Evolutionary conservation across 2,329 filamentous ascomycete species (phyloP), one percentile per base, ranked within the genome.

Genomic region (Diaporthe helianthi): DNA sequence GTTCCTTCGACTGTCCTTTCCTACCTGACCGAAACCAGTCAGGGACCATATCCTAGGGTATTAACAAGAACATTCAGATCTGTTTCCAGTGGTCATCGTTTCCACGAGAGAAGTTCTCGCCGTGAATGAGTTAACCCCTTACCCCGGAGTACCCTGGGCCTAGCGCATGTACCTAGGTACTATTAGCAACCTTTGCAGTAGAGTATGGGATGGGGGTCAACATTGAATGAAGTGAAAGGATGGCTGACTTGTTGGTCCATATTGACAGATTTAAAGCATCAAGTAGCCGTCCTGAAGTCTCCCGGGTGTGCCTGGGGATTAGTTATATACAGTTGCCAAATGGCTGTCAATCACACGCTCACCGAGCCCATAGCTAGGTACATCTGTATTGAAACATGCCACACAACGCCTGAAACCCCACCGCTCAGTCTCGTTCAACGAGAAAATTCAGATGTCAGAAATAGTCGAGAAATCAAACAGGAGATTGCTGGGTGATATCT

Each of bases 401-500:
- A 55, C 19, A 13, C 52, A 54, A 54, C 52, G 41, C 31, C 64
- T 19, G 29, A 13, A 54, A 38, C 17, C 38, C 36, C 26, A 33
- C 58, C 41, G 26, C 58, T 33, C 41, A 33, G 24, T 47, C 41
- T 63, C 58, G 58, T 36, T 49, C 58, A 63, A 63, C 58, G 58
- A 63, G 58, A 36, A 63, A 24, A 26, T 6, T n/a, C n/a, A n/a
- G n/a, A n/a, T n/a, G n/a, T n/a, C 12, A 49, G n/a, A 26, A 29
- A 58, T 38, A 17, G 9, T n/a, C n/a, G 13, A 58, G 8, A 58
- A 5, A 22, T 67, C 44, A 67, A 36, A 67, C 65, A 13, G 65
- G 65, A 38, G 65, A 58, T 17, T 51, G 53, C 22, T 67, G 31
- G 19, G 55, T 69, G 8, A 71, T 55, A 38, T 69, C 69, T 12